Evolutionary conservation across 768 basidiomycete genomes (phyloP).

Genomic region (Boletus rex-veris): DNA sequence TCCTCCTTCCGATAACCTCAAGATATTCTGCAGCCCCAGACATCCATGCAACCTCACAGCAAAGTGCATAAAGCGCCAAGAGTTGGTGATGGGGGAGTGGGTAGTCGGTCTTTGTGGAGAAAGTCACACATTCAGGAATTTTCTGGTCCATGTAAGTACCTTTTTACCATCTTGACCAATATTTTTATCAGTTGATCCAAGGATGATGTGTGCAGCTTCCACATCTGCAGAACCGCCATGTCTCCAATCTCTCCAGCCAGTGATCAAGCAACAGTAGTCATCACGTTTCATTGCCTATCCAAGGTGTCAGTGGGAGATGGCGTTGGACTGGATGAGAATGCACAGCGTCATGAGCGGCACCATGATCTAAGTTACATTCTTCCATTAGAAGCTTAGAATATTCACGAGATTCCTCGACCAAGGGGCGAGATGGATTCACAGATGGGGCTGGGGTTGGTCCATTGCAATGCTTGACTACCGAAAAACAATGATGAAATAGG

Average conservation of each 20-base stretch:
- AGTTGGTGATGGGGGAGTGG: background rate
- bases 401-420: background rate
- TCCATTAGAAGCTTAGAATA: background rate
- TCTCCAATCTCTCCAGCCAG: background rate
- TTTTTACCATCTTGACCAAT: background rate
- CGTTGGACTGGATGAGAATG: background rate
- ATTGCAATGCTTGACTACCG: background rate
- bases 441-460: background rate
- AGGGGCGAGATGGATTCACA: background rate
- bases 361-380: background rate
- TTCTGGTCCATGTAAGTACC: background rate
- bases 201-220: slow-evolving; percentile 1
- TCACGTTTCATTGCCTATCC: slow-evolving; percentile 1
- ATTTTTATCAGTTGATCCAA: background rate
- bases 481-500: too few species aligned
- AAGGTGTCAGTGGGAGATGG: background rate
- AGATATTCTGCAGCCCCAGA: slow-evolving; percentile 3
- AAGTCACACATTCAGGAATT: background rate
- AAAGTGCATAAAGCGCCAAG: slow-evolving; percentile 5
- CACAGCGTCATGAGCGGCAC: background rate
- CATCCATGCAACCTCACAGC: slow-evolving; percentile 8
- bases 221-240: background rate
- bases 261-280: background rate
- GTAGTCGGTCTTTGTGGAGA: background rate
- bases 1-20: slow-evolving; percentile 2